A percentile compares a stretch with the other conserved stretches of the same genome.
phyloP scores from a whole-genome alignment of 129 eudicot genomes.

The Daucus carota region DH1_v3.0 NC_030388.2:31255001-31255500 shows the following conservation, averaged over 20 bases:
- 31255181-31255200: background rate
- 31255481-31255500: slow-evolving; percentile 70
- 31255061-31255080: background rate
- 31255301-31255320: background rate
- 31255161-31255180: background rate
- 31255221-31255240: background rate
- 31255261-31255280: background rate
- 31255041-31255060: background rate
- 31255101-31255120: too few species aligned
- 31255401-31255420: slow-evolving; percentile 81
- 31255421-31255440: slow-evolving; percentile 57
- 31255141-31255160: background rate
- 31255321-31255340: slow-evolving; percentile 19
- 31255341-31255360: slow-evolving; percentile 70
- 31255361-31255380: slow-evolving; percentile 59
- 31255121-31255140: background rate
- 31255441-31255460: slow-evolving; percentile 75
- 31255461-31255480: slow-evolving; percentile 86
- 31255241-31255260: background rate
- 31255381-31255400: slow-evolving; percentile 65
- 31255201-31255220: background rate
- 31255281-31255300: background rate
- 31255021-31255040: background rate
- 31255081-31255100: background rate
- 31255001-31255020: background rate